Conservation (phyloP, 306 rosid genomes). For the Begonia peltatifolia region DNA sequence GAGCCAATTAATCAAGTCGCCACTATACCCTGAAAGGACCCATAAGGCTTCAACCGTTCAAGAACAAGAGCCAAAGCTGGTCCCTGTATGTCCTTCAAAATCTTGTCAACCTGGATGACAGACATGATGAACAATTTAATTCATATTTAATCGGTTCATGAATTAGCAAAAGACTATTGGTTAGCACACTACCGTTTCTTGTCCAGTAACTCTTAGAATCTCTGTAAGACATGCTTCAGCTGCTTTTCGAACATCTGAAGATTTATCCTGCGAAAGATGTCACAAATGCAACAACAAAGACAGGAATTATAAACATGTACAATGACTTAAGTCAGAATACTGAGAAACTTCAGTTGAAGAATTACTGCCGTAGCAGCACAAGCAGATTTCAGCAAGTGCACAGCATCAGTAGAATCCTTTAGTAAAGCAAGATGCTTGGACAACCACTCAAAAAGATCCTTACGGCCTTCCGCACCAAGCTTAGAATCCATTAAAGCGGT, state of each 20-base stretch:
- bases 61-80: conserved; percentile 63
- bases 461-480: conserved; percentile 97
- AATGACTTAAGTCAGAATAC: conserved; percentile 1
- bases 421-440: conserved; percentile 71
- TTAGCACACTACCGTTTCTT: conserved; percentile 44
- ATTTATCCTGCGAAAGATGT: conserved; percentile 62
- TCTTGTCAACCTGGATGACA: conserved; percentile 55
- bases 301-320: neutral
- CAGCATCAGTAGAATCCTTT: conserved; percentile 71
- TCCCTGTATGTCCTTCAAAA: conserved; percentile 62
- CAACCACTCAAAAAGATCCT: conserved; percentile 95
- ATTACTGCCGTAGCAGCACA: conserved; percentile 78
- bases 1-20: conserved; percentile 9
- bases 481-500: conserved; percentile 65
- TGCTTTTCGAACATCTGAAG: conserved; percentile 96
- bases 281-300: conserved; percentile 10
- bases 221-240: conserved; percentile 81
- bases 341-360: neutral
- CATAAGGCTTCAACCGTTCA: conserved; percentile 61
- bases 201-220: conserved; percentile 78
- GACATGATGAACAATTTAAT: conserved; percentile 8
- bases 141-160: conserved; percentile 4
- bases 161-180: conserved; percentile 8
- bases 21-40: conserved; percentile 51
- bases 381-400: conserved; percentile 79